A percentile compares a stretch with the other conserved stretches of the same genome.
phyloP scores from a whole-genome alignment of 345 rosid genomes.

The Jatropha curcas region DNA sequence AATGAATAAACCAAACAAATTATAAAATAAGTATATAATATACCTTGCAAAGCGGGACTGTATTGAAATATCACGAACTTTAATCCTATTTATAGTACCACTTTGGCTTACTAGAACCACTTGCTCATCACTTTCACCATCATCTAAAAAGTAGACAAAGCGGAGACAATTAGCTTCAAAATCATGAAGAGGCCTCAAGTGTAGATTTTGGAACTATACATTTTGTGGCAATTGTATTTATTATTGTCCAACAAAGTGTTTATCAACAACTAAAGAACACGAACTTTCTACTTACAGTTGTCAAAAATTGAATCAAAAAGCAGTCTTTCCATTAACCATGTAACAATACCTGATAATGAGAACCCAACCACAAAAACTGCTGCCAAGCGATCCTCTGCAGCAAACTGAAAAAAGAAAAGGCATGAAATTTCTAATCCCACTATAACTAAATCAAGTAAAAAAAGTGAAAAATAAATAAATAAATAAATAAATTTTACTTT shows the following conservation, averaged over 20 bases:
- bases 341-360: conserved; percentile 66
- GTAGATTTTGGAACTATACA: no score
- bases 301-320: no score
- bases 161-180: conserved; percentile 7
- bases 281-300: no score
- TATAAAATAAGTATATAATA: neutral
- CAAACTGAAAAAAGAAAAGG: conserved; percentile 49
- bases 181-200: neutral
- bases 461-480: no score
- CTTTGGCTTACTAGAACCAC: conserved; percentile 94
- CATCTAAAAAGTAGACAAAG: conserved; percentile 43
- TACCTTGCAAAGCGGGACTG: conserved; percentile 92
- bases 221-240: no score
- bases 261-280: no score
- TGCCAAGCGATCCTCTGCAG: conserved; percentile 69
- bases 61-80: conserved; percentile 86
- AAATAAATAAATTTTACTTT: neutral
- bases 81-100: conserved; percentile 83
- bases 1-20: neutral
- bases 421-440: conserved; percentile 1
- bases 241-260: no score
- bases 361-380: conserved; percentile 91
- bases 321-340: neutral
- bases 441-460: neutral
- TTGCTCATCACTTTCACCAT: conserved; percentile 93